Evolutionary conservation across 495 filamentous ascomycete genomes (phyloP).

Genomic region (Xylaria telfairii): DNA sequence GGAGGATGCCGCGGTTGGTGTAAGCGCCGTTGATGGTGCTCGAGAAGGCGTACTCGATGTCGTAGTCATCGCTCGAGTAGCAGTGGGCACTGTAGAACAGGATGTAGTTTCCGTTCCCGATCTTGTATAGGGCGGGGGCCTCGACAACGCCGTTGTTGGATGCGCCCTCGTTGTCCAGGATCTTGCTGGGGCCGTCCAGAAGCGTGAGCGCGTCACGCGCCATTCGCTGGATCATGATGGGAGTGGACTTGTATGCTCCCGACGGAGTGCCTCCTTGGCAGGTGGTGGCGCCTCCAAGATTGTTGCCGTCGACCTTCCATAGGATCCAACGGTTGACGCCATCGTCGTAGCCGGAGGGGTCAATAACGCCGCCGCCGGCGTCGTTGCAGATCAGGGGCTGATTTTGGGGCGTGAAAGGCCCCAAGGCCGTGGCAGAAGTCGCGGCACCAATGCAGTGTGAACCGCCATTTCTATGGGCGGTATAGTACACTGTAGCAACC

Average conservation of each 20-base stretch:
- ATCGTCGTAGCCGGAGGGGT: conserved; percentile 59
- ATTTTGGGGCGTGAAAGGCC: conserved; percentile 54
- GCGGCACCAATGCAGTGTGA: conserved; percentile 62
- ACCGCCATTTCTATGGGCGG: conserved; percentile 45
- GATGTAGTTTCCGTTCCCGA: conserved; percentile 57
- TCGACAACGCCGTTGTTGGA: conserved; percentile 65
- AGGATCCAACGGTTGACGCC: conserved; percentile 61
- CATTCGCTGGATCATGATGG: conserved; percentile 63
- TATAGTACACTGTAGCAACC: conserved; percentile 56
- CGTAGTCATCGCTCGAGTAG: conserved; percentile 58
- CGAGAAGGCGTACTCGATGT: conserved; percentile 61
- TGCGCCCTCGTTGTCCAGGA: conserved; percentile 59
- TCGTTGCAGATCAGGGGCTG: conserved; percentile 55
- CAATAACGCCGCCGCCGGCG: conserved; percentile 60
- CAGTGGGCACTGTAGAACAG: conserved; percentile 69
- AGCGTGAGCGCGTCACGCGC: conserved; percentile 56
- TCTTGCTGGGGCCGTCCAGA: conserved; percentile 53
- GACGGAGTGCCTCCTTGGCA: conserved; percentile 36
- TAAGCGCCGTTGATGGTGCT: conserved; percentile 55
- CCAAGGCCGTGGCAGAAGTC: conserved; percentile 46
- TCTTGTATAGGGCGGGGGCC: conserved; percentile 60
- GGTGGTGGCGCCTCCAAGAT: conserved; percentile 43
- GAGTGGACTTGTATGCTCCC: conserved; percentile 47
- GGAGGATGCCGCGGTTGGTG: conserved; percentile 44
- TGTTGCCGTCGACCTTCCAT: conserved; percentile 67